Percentiles rank a stretch among this genome's conserved stretches.
phyloP scores from a whole-genome alignment of 2,329 filamentous ascomycete genomes.

The Cladorrhinum sp. region DNA sequence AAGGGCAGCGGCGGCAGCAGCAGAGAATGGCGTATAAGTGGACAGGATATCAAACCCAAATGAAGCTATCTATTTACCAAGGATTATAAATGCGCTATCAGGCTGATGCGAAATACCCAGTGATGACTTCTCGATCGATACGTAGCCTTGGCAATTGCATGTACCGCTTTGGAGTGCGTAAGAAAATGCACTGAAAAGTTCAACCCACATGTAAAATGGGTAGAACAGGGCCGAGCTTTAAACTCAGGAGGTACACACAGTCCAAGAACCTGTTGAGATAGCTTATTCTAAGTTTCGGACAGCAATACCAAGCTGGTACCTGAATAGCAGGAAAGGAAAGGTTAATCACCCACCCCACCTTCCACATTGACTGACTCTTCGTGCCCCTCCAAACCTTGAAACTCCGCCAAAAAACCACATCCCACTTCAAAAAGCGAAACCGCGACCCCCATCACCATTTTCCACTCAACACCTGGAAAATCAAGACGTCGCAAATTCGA shows the following conservation, averaged over 20 bases:
- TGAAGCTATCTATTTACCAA: too few relatives aligned
- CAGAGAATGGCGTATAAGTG: not conserved
- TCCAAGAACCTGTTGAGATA: not conserved
- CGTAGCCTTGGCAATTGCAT: too few relatives aligned
- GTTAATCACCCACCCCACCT: constrained; percentile 17
- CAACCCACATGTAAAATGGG: not conserved
- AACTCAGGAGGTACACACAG: not conserved
- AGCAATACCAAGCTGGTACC: constrained; percentile 5
- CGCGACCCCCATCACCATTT: not conserved
- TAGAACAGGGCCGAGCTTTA: not conserved
- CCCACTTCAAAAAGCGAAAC: not conserved
- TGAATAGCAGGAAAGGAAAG: not conserved
- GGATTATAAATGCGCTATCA: too few relatives aligned
- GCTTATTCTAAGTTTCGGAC: not conserved
- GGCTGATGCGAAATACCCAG: not conserved
- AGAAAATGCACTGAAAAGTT: not conserved
- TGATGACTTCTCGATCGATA: not conserved
- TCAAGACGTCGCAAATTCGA: constrained; percentile 7
- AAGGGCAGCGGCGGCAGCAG: constrained; percentile 29
- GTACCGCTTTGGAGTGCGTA: too few relatives aligned
- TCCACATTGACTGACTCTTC: constrained; percentile 1
- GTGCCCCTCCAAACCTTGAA: constrained; percentile 10
- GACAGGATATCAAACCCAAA: not conserved
- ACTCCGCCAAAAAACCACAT: constrained; percentile 19
- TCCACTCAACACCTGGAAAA: not conserved